These are phyloP conservation scores for Adansonia gregorii DNA, from an alignment of 441 rosid species.

Conservation along the genomic window DNA sequence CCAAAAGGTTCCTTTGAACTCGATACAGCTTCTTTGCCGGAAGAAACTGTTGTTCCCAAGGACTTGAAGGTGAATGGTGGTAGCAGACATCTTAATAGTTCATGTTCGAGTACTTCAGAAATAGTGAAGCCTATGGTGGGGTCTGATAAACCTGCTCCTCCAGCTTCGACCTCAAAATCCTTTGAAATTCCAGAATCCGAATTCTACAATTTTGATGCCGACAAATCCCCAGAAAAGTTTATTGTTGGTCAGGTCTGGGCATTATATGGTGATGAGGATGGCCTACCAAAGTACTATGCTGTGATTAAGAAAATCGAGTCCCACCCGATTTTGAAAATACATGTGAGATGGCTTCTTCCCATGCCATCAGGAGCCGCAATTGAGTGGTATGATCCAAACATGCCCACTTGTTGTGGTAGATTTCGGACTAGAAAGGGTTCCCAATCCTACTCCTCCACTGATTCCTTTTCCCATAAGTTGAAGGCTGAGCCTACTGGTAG, in stretches of 20 bases:
- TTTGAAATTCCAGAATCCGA: conserved; percentile 60
- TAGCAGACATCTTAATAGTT: conserved; percentile 20
- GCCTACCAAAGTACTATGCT: conserved; percentile 78
- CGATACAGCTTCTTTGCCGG: conserved; percentile 66
- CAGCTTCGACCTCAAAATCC: conserved; percentile 26
- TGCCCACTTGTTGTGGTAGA: conserved; percentile 69
- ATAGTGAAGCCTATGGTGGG: conserved; percentile 30
- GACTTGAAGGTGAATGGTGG: conserved; percentile 32
- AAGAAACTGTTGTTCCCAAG: conserved; percentile 45
- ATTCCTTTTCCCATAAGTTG: conserved; percentile 59
- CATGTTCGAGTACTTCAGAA: conserved; percentile 32
- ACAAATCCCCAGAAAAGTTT: conserved; percentile 56
- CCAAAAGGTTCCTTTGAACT: conserved; percentile 69
- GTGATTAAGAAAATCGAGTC: conserved; percentile 42
- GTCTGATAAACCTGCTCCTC: conserved; percentile 28
- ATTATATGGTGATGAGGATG: conserved; percentile 74
- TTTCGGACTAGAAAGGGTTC: conserved; percentile 44
- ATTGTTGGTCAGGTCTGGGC: conserved; percentile 76
- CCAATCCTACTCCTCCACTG: conserved; percentile 35
- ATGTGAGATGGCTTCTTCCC: conserved; percentile 49
- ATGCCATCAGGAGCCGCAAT: conserved; percentile 37
- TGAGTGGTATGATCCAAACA: conserved; percentile 54
- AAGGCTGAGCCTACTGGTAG: conserved; percentile 36
- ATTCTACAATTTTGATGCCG: conserved; percentile 56
- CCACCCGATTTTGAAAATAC: conserved; percentile 46